A percentile compares a stretch with the other conserved stretches of the same genome.
Evolutionary conservation across 2,329 filamentous ascomycete genomes (phyloP).

Genomic region (Claviceps pazoutovae): DNA sequence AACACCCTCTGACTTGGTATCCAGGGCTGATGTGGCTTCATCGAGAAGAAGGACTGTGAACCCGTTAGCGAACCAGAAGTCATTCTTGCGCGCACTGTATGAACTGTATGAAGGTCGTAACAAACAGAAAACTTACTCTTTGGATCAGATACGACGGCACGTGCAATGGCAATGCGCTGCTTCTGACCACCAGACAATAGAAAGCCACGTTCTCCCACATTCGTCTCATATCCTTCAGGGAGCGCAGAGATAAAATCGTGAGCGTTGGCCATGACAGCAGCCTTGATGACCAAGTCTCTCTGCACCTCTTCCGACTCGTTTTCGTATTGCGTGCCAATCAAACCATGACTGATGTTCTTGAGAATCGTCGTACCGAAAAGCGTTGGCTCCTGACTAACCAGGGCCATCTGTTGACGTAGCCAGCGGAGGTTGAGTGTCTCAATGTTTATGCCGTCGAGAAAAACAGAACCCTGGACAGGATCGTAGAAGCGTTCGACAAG

Average conservation of each 20-base stretch:
- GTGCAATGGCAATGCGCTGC: conserved; percentile 88
- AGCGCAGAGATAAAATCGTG: conserved; percentile 78
- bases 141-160: conserved; percentile 80
- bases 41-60: conserved; percentile 64
- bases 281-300: conserved; percentile 57
- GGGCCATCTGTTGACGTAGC: conserved; percentile 80
- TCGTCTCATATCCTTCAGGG: conserved; percentile 81
- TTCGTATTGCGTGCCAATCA: conserved; percentile 74
- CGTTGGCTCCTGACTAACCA: conserved; percentile 87
- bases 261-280: conserved; percentile 82
- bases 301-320: conserved; percentile 50
- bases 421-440: conserved; percentile 72
- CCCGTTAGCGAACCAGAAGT: conserved; percentile 12
- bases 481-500: conserved; percentile 91
- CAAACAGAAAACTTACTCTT: conserved; percentile 38
- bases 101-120: neutral
- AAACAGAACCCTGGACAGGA: conserved; percentile 65
- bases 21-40: conserved; percentile 85
- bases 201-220: conserved; percentile 91
- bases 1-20: conserved; percentile 87
- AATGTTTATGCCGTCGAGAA: conserved; percentile 73
- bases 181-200: conserved; percentile 90
- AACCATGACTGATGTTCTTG: conserved; percentile 77
- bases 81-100: neutral
- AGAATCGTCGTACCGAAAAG: conserved; percentile 83